Percentiles rank a stretch among this genome's conserved stretches.
Conservation (phyloP, 2,329 filamentous ascomycete genomes). For the Penicillium concentricum region DNA sequence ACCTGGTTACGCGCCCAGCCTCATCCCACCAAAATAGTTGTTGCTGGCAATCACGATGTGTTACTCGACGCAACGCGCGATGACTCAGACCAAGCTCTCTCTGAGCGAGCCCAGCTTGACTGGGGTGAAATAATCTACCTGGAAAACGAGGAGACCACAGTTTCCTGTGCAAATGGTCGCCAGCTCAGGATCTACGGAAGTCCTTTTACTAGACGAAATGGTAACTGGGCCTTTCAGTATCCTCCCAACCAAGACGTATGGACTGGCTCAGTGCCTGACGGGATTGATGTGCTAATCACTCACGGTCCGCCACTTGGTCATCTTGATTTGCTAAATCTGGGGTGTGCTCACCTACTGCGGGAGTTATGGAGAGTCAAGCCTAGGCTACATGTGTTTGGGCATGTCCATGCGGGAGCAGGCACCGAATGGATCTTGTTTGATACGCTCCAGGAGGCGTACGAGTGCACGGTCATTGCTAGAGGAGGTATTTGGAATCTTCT, state of each 20-base stretch:
- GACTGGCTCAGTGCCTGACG: conserved; percentile 63
- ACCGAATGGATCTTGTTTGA: conserved; percentile 18
- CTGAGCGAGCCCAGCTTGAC: conserved; percentile 56
- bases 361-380: conserved; percentile 48
- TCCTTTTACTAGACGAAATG: conserved; percentile 70
- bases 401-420: conserved; percentile 20
- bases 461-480: conserved; percentile 14
- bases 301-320: conserved; percentile 73
- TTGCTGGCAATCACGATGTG: conserved; percentile 82
- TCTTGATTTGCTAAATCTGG: conserved; percentile 54
- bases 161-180: conserved; percentile 59
- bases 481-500: conserved; percentile 19
- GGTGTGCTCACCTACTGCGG: conserved; percentile 63
- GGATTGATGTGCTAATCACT: conserved; percentile 73
- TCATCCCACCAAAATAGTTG: conserved; percentile 72
- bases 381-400: conserved; percentile 18
- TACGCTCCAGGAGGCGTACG: conserved; percentile 16
- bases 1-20: conserved; percentile 71
- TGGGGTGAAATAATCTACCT: conserved; percentile 70
- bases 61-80: conserved; percentile 65
- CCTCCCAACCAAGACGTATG: conserved; percentile 61
- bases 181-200: conserved; percentile 70
- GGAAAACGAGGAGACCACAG: conserved; percentile 60
- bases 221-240: conserved; percentile 76
- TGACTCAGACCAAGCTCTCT: conserved; percentile 24